Evolutionary conservation across 768 basidiomycete species (phyloP).

Genomic region (Suillus brevipes): DNA sequence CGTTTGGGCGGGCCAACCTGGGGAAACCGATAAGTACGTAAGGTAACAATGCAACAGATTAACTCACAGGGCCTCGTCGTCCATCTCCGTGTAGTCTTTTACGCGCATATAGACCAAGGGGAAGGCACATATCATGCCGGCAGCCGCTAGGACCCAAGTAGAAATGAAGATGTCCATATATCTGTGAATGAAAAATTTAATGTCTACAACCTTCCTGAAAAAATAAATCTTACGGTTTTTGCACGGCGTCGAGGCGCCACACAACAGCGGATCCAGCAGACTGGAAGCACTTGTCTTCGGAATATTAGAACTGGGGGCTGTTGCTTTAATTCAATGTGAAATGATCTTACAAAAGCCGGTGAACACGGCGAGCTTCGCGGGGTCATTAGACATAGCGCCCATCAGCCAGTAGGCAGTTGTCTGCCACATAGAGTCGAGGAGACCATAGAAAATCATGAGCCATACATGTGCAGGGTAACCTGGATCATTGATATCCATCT

Average conservation of each 20-base stretch:
- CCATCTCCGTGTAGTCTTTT: constrained; percentile 50
- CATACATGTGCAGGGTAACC: constrained; percentile 56
- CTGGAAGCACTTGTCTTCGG: constrained; percentile 64
- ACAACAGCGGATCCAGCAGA: constrained; percentile 65
- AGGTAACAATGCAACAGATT: not conserved
- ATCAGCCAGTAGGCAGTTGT: constrained; percentile 81
- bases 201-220: constrained; percentile 12
- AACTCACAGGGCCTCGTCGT: constrained; percentile 55
- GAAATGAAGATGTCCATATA: constrained; percentile 70
- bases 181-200: constrained; percentile 14
- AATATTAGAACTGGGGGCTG: not conserved
- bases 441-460: constrained; percentile 71
- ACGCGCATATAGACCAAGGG: constrained; percentile 70
- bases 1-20: constrained; percentile 4
- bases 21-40: not conserved
- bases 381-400: constrained; percentile 85
- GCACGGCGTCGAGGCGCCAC: constrained; percentile 65
- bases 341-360: constrained; percentile 70
- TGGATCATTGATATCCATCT: constrained; percentile 61
- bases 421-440: constrained; percentile 86
- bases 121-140: constrained; percentile 59
- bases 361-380: constrained; percentile 76
- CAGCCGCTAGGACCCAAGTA: constrained; percentile 63
- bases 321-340: constrained; percentile 9
- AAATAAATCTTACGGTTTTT: constrained; percentile 48